Percentiles rank a stretch among this genome's conserved stretches.
Evolutionary conservation across 257 asterid genomes (phyloP).

Genomic region (Solanum virginianum): DNA sequence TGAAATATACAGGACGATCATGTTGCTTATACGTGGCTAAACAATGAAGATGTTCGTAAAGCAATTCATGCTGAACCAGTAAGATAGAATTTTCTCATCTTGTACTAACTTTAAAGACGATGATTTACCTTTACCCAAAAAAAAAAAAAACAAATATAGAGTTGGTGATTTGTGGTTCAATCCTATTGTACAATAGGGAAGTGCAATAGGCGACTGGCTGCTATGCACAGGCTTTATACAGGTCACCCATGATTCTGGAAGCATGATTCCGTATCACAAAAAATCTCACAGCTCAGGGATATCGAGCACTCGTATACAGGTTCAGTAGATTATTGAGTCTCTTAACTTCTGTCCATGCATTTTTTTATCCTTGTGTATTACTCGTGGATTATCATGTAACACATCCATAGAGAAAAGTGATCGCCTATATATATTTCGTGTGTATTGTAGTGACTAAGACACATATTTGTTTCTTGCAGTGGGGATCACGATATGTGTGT

Average conservation of each 20-base stretch:
- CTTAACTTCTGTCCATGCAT: background rate
- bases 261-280: conserved; percentile 90
- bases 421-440: background rate
- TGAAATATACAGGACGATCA: conserved; percentile 52
- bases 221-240: conserved; percentile 57
- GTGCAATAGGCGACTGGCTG: conserved; percentile 41
- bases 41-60: conserved; percentile 62
- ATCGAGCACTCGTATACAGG: conserved; percentile 80
- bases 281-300: conserved; percentile 75
- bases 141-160: too few species aligned
- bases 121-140: background rate
- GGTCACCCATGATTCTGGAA: conserved; percentile 52
- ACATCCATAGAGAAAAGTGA: background rate
- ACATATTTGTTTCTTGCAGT: conserved; percentile 23
- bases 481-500: conserved; percentile 99
- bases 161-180: background rate
- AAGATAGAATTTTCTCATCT: conserved; percentile 20
- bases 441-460: background rate
- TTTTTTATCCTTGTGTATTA: background rate
- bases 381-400: background rate
- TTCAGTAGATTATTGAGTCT: background rate
- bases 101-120: background rate
- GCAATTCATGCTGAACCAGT: conserved; percentile 83
- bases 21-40: conserved; percentile 78
- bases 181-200: conserved; percentile 22